Evolutionary conservation across 495 filamentous ascomycete species (phyloP).

Genomic region (Aspergillus panamensis): DNA sequence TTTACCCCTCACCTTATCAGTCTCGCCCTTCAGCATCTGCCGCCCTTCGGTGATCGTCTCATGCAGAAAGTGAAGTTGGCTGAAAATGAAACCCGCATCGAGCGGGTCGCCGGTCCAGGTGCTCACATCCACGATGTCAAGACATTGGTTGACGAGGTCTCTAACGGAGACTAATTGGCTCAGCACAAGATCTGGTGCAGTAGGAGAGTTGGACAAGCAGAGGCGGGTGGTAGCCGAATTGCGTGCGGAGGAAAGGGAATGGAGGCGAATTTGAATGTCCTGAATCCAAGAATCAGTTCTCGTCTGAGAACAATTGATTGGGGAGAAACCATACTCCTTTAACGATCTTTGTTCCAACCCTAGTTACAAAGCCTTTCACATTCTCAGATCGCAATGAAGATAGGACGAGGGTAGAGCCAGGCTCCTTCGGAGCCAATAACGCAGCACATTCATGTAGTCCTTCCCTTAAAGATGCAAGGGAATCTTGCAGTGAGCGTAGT

Average conservation of each 20-base stretch:
- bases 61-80: slow-evolving; percentile 72
- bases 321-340: slow-evolving; percentile 60
- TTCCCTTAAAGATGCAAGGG: slow-evolving; percentile 69
- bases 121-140: slow-evolving; percentile 76
- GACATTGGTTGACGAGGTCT: slow-evolving; percentile 68
- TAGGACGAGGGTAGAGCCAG: slow-evolving; percentile 80
- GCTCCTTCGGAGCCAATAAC: slow-evolving; percentile 76
- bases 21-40: slow-evolving; percentile 46
- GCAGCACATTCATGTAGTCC: slow-evolving; percentile 86
- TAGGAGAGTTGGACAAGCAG: slow-evolving; percentile 48
- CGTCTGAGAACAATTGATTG: slow-evolving; percentile 1
- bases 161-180: slow-evolving; percentile 66
- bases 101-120: slow-evolving; percentile 59
- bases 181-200: slow-evolving; percentile 54
- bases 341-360: slow-evolving; percentile 70
- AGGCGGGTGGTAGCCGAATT: slow-evolving; percentile 49
- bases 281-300: slow-evolving; percentile 15
- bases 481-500: slow-evolving; percentile 70
- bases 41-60: slow-evolving; percentile 71
- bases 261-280: slow-evolving; percentile 51
- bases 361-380: slow-evolving; percentile 87
- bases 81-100: slow-evolving; percentile 66
- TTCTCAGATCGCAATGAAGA: slow-evolving; percentile 83
- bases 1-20: slow-evolving; percentile 46
- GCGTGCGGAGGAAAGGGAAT: slow-evolving; percentile 47